phyloP scores from a whole-genome alignment of 225 moss, liverwort and hornwort genomes.

The Antitrichia curtipendula region DNA sequence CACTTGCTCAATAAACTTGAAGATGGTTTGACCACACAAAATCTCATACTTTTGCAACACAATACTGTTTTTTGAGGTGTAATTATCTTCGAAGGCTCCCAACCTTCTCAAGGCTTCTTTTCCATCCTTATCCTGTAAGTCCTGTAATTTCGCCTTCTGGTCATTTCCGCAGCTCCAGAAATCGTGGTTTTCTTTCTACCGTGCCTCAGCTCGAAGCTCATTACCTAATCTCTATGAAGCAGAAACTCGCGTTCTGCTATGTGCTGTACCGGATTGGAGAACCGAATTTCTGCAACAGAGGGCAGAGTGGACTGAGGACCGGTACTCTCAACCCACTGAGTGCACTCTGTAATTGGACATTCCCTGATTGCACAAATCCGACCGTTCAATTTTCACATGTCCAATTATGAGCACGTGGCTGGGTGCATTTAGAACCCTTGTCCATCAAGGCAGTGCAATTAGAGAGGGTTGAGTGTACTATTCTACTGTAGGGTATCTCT shows the following conservation, averaged over 20 bases:
- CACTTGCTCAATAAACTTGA: background rate
- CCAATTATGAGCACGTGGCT: background rate
- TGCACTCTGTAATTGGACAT: background rate
- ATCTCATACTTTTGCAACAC: background rate
- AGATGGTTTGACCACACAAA: background rate
- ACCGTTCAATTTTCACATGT: background rate
- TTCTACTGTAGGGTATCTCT: background rate
- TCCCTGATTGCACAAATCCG: background rate
- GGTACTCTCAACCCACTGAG: background rate
- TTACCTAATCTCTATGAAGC: background rate
- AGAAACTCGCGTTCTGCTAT: background rate
- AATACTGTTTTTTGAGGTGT: background rate
- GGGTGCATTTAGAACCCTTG: background rate
- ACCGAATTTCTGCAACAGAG: background rate
- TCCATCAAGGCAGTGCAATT: background rate
- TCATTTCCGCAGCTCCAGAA: background rate
- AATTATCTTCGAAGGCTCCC: background rate
- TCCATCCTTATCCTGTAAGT: background rate
- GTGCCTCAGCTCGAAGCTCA: background rate
- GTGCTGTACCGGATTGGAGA: background rate
- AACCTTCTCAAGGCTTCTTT: background rate
- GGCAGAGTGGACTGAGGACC: background rate
- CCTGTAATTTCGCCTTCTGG: background rate
- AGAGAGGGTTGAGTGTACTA: background rate
- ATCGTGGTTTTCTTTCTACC: background rate